Evolutionary conservation across 306 rosid genomes (phyloP), one percentile per base, ranked within the genome.

Genomic region (Quercus alba): DNA sequence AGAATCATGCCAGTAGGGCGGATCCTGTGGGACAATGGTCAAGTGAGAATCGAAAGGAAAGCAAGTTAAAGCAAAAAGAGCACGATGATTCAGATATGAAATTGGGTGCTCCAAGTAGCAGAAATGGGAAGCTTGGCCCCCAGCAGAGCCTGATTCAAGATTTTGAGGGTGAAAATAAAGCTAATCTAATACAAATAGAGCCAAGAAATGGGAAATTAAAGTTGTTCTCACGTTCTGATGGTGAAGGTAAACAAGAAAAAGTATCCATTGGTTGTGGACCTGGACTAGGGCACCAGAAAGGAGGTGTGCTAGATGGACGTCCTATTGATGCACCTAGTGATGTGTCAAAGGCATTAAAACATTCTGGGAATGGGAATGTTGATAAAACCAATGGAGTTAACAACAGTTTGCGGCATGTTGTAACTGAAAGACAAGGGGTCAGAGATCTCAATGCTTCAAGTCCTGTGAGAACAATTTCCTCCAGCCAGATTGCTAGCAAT

Each of bases 401-500:
- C 81, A 21, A 13, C 80, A 76, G 79, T 77, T 72, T 78, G 21
- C 84, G 73, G 76, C 82, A 64, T 74, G 81, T 71, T 72, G 72
- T 44, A 49, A 82, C 86, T 75, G 86, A 87, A 80, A 89, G 74
- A 74, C 86, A 56, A 57, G 81, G 84, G 46, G 62, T 62, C 56
- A 68, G 56, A 73, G 72, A 76, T 58, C 77, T 70, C 72, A 75
- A 61, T 70, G 79, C 80, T 68, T 80, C 88, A 78, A 85, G 90
- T 83, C 91, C 87, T 19, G 30, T 54, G 80, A 72, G 82, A 82
- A 51, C 33, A 44, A 88, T 80, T 70, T 85, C 81, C 79, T 59
- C 88, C 38, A 78, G 80, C 81, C 91, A 76, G 82, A 81, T 82
- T 69, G 81, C 93, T 59, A n/a, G 56, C 76, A 79, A 64, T 72